Conservation (phyloP, 768 basidiomycete species). For the Podaxis rugospora region DNA sequence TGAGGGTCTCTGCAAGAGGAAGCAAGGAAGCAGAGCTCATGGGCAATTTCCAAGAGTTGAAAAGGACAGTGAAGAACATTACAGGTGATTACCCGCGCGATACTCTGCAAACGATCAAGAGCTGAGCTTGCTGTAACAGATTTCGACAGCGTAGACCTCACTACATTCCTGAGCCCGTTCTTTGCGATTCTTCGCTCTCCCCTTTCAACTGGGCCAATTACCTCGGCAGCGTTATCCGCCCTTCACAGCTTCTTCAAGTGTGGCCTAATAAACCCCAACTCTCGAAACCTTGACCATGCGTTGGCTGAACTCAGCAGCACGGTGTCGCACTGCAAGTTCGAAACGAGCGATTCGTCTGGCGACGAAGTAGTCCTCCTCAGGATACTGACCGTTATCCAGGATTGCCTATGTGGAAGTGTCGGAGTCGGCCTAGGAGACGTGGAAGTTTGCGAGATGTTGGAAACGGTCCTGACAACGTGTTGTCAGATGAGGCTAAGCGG, state of each 20-base stretch:
- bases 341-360: slow-evolving; percentile 94
- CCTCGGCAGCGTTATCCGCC: slow-evolving; percentile 86
- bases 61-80: slow-evolving; percentile 64
- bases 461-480: slow-evolving; percentile 94
- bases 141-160: slow-evolving; percentile 50
- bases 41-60: slow-evolving; percentile 84
- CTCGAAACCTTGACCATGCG: slow-evolving; percentile 56
- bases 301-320: slow-evolving; percentile 84
- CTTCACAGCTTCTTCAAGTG: slow-evolving; percentile 86
- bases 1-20: slow-evolving; percentile 42
- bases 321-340: slow-evolving; percentile 95
- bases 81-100: slow-evolving; percentile 42
- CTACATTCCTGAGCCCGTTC: slow-evolving; percentile 77
- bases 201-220: slow-evolving; percentile 94
- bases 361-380: slow-evolving; percentile 94
- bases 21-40: slow-evolving; percentile 82
- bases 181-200: slow-evolving; percentile 91
- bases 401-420: slow-evolving; percentile 69
- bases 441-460: slow-evolving; percentile 97
- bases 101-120: neutral
- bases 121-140: slow-evolving; percentile 36
- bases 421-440: slow-evolving; percentile 81
- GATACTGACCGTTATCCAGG: slow-evolving; percentile 86
- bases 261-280: slow-evolving; percentile 58
- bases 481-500: slow-evolving; percentile 97